Evolutionary conservation across 1,284 basidiomycete genomes (phyloP).

Genomic region (Rhizopogon parksii): DNA sequence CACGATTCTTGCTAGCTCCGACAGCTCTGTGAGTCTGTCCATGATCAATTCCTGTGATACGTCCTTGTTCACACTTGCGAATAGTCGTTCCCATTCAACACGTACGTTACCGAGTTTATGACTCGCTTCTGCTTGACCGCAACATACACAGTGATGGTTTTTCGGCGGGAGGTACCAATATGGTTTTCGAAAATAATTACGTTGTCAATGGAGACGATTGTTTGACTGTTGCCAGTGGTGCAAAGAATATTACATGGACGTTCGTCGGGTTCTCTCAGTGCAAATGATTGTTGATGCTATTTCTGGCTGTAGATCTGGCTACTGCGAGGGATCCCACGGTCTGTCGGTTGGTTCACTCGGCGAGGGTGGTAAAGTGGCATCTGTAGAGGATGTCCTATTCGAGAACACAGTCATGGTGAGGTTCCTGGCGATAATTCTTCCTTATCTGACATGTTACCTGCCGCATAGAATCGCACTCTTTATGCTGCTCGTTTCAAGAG

Average conservation of each 20-base stretch:
- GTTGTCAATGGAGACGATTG: slow-evolving; percentile 60
- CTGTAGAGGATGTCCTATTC: slow-evolving; percentile 52
- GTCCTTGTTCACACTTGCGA: not conserved
- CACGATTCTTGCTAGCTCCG: slow-evolving; percentile 44
- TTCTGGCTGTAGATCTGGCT: slow-evolving; percentile 33
- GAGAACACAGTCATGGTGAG: slow-evolving; percentile 50
- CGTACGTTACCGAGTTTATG: slow-evolving; percentile 31
- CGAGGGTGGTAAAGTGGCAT: slow-evolving; percentile 41
- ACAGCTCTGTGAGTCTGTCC: slow-evolving; percentile 17
- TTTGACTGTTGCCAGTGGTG: slow-evolving; percentile 49
- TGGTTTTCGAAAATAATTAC: slow-evolving; percentile 52
- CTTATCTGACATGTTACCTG: not conserved
- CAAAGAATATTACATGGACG: slow-evolving; percentile 51
- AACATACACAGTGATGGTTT: slow-evolving; percentile 17
- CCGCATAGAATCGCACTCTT: slow-evolving; percentile 38
- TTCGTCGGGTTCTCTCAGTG: slow-evolving; percentile 15
- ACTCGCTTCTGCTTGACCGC: not conserved
- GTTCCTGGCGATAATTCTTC: not conserved
- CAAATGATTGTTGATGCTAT: not conserved
- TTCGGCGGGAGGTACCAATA: slow-evolving; percentile 43
- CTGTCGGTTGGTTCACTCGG: slow-evolving; percentile 57
- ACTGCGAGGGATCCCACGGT: slow-evolving; percentile 55
- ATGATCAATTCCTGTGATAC: not conserved
- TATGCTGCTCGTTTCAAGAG: slow-evolving; percentile 65
- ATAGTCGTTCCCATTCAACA: slow-evolving; percentile 58